Percentiles rank a stretch among this genome's conserved stretches.
phyloP scores from a whole-genome alignment of 768 basidiomycete species.

The Lactarius deliciosus region DNA sequence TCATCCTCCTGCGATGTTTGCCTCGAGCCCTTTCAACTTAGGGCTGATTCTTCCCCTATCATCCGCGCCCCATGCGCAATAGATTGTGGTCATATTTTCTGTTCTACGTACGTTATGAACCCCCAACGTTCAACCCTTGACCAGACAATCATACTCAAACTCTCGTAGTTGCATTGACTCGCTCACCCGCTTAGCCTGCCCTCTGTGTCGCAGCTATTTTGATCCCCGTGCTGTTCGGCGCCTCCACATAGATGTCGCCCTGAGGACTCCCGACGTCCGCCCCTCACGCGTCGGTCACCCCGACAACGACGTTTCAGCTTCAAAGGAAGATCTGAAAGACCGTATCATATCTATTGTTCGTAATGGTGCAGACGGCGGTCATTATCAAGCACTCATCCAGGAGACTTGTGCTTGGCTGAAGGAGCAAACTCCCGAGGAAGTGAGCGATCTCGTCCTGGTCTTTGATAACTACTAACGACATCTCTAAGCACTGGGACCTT shows the following conservation, averaged over 20 bases:
- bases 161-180: constrained; percentile 26
- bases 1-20: constrained; percentile 35
- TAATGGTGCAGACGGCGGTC: constrained; percentile 27
- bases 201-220: constrained; percentile 28
- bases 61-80: constrained; percentile 31
- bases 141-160: constrained; percentile 7
- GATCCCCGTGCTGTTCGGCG: constrained; percentile 25
- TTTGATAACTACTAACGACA: not conserved
- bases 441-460: constrained; percentile 2
- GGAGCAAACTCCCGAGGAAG: constrained; percentile 25
- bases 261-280: constrained; percentile 21
- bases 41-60: constrained; percentile 18
- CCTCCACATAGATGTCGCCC: constrained; percentile 27
- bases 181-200: constrained; percentile 25
- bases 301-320: constrained; percentile 7
- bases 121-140: constrained; percentile 7
- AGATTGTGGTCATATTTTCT: constrained; percentile 34
- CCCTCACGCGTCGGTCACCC: constrained; percentile 7
- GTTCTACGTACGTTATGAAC: constrained; percentile 28
- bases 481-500: constrained; percentile 30
- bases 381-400: constrained; percentile 27
- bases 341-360: constrained; percentile 28
- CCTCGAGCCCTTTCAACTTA: constrained; percentile 31
- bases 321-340: constrained; percentile 27
- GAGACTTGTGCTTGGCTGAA: constrained; percentile 28